A percentile compares a stretch with the other conserved stretches of the same genome.
These are phyloP conservation scores for Chlamydomonas sphaeroides DNA, from an alignment of 139 green algal genomes.

Conservation along the genomic window DNA sequence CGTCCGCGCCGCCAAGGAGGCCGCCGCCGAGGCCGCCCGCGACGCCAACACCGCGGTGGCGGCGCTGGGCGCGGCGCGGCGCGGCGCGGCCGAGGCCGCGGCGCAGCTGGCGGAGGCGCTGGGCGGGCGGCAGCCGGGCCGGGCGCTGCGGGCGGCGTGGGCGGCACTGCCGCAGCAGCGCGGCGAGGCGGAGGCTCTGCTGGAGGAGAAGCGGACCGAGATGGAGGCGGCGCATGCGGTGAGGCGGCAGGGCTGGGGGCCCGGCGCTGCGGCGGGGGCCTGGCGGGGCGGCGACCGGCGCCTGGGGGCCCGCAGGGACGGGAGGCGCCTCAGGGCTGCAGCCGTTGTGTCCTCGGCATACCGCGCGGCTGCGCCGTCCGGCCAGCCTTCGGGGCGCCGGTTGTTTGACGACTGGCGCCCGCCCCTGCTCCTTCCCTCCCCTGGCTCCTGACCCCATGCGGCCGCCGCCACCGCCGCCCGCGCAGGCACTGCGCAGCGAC, in stretches of 20 bases:
- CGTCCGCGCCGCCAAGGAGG: not conserved
- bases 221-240: slow-evolving; percentile 11
- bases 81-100: not conserved
- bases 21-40: not conserved
- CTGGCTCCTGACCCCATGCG: too few species aligned
- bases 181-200: slow-evolving; percentile 4
- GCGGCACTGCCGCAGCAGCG: not conserved
- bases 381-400: too few species aligned
- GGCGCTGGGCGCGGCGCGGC: not conserved
- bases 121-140: not conserved
- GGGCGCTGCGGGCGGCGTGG: slow-evolving; percentile 3
- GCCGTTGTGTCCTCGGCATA: too few species aligned
- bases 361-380: too few species aligned
- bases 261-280: too few species aligned
- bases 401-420: too few species aligned
- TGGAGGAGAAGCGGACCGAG: slow-evolving; percentile 7
- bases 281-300: too few species aligned
- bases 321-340: too few species aligned
- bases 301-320: too few species aligned
- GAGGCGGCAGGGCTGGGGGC: not conserved
- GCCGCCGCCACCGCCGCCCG: not conserved
- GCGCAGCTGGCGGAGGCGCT: not conserved
- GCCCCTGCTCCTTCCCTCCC: too few species aligned
- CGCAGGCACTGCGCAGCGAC: slow-evolving; percentile 11
- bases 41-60: too few species aligned